Base-by-base conservation (phyloP, 495 filamentous ascomycete genomes). In the Talaromyces thailandensis region DNA sequence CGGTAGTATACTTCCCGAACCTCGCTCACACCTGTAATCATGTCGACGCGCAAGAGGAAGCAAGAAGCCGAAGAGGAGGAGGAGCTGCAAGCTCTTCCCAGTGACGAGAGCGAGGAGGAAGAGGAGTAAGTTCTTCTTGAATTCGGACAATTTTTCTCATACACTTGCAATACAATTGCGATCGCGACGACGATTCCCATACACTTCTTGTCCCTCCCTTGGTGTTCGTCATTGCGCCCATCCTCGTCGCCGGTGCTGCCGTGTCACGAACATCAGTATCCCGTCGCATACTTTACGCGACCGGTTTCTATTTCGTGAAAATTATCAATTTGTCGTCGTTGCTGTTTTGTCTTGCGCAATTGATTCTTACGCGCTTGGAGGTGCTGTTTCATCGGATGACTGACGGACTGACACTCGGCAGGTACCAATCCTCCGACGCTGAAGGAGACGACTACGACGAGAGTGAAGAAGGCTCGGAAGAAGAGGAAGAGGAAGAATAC, bases 31-130 rank as follows among this genome's bases (percentile, higher is more conserved):
- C 62, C 29, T 52, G 58, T 56, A 64, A 60, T 50, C 64, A 72
- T 86, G 83, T 80, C 82, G 14, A 85, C 84, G 67, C 81, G 84
- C 71, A 87, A 87, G 80, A 81, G 84, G 79, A 85, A 85, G 81
- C 80, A 84, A 64, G 84, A 86, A 21, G 72, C 76, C 60, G 81
- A 83, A 66, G 81, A 84, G 68, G 80, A 82, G 64, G 79, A 80
- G 63, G 79, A 86, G 71, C 78, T 87, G 58, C 77, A 81, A 64
- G 81, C 83, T 24, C 81, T 87, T 25, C 84, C 84, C 45, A 83
- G 80, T 52, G 84, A 87, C 58, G 83, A 79, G 50, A 83, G 81
- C 45, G 83, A 84, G 66, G 83, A 85, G 64, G 84, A 87, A 75
- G 83, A 86, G 70, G 84, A 86, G 83, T 86, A 76, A 82, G 82